Evolutionary conservation across 2,329 filamentous ascomycete genomes (phyloP), one percentile per base, ranked within the genome.

Genomic region (Botrytis hyacinthi): DNA sequence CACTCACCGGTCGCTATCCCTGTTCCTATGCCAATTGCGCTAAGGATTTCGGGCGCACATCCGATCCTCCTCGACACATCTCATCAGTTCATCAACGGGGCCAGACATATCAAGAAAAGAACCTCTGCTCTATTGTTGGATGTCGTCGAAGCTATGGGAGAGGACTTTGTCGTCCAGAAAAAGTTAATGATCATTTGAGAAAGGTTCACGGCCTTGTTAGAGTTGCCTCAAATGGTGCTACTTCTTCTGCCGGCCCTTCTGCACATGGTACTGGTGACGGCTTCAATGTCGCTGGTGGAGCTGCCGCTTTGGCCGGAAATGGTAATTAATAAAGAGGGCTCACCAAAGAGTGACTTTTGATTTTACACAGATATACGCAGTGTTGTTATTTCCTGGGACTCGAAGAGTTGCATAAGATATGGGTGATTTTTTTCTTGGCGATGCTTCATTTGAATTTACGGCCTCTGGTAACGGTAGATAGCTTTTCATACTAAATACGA

Each of bases 131-230:
- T 26, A 48, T 67, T 14, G 32, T 44, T 16, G 70, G 51, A 40
- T 72, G 40, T 40, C 46, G 61, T 40, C 62, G 40, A 42, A 72
- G 70, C 22, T 32, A 44, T 14, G 70, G 60, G n/a, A 71, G 4
- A 14, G 48, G 62, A 60, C 70, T 72, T 26, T 59, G 48, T 59
- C 70, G 62, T 1, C 22, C 51, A 26, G 51, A 68, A 9, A 72
- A 68, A 46, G 29, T 72, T 3, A 68, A 42, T 29, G 62, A 72
- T 7, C 62, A 72, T 40, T 37, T 72, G 51, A 51, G 3, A 48
- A 59, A 67, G 22, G 22, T 72, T 32, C 51, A 72, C 42, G 51
- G 51, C n/a, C 29, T 72, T 26, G 48, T 40, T n/a, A 42, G 35
- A 29, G 26, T 35, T 22, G 1, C 48, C 22, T 2, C 8, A 32